phyloP scores from a whole-genome alignment of 371 early-diverging fungal species.

The Cokeromyces recurvatus region DNA sequence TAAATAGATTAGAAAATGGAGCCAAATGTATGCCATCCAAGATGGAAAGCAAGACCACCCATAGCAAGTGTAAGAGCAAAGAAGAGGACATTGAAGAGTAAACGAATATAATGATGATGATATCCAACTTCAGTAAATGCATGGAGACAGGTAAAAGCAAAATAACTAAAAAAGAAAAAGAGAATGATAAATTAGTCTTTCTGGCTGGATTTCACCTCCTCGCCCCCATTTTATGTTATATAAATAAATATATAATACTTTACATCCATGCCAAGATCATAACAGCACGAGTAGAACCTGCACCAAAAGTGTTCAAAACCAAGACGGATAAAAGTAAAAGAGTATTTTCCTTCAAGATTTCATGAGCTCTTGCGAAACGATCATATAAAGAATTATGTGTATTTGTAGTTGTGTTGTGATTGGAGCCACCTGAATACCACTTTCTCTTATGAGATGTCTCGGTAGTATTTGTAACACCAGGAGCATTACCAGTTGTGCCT shows the following conservation, averaged over 20 bases:
- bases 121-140: constrained; percentile 12
- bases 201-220: too few species aligned
- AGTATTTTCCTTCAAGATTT: constrained; percentile 32
- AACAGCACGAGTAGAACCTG: constrained; percentile 21
- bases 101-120: constrained; percentile 12
- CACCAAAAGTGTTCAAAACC: constrained; percentile 25
- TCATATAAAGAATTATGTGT: constrained; percentile 2
- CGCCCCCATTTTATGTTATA: not conserved
- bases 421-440: constrained; percentile 1
- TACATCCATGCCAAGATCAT: constrained; percentile 31
- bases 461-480: not conserved
- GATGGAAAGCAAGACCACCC: constrained; percentile 19
- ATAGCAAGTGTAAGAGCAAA: constrained; percentile 22
- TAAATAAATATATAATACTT: constrained; percentile 2
- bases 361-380: constrained; percentile 18
- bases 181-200: too few species aligned
- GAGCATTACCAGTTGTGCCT: too few species aligned
- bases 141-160: constrained; percentile 16
- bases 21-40: constrained; percentile 11
- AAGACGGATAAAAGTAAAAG: constrained; percentile 30
- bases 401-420: too few species aligned
- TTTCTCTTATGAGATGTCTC: constrained; percentile 1
- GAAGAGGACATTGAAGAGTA: constrained; percentile 13
- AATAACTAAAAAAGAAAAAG: too few species aligned
- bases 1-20: constrained; percentile 3